Conservation (phyloP, 371 early-diverging fungal genomes). For the Rhizopus microsporus region DNA sequence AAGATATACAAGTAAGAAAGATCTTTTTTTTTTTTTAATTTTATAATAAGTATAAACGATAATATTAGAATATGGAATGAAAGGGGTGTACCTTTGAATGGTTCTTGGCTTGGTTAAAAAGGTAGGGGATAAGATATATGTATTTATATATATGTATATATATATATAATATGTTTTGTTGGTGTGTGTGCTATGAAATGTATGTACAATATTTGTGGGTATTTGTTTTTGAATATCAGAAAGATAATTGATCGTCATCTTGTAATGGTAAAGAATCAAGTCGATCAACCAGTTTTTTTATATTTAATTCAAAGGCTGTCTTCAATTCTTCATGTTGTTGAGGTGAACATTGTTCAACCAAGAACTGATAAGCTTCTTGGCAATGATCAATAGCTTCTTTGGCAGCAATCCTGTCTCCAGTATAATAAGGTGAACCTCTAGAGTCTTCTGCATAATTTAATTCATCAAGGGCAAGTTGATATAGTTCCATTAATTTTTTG, state of each 20-base stretch:
- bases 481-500: slow-evolving; percentile 16
- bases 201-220: not conserved
- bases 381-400: slow-evolving; percentile 42
- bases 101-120: no score
- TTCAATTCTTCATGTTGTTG: slow-evolving; percentile 12
- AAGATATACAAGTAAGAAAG: no score
- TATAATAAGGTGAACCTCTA: slow-evolving; percentile 39
- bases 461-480: slow-evolving; percentile 26
- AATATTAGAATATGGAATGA: no score
- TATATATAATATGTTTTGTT: not conserved
- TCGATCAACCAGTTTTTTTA: slow-evolving; percentile 22
- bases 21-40: no score
- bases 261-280: slow-evolving; percentile 22
- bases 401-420: slow-evolving; percentile 38
- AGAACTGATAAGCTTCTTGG: slow-evolving; percentile 14
- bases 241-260: slow-evolving; percentile 17
- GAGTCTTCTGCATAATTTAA: slow-evolving; percentile 44
- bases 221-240: slow-evolving; percentile 6
- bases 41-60: no score
- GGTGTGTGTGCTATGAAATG: no score
- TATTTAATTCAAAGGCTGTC: slow-evolving; percentile 20
- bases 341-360: not conserved
- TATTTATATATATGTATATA: not conserved
- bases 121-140: no score
- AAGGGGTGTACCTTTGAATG: no score